Base-by-base conservation (phyloP, 1,284 basidiomycete genomes). In the Cystobasidiaceae sp. region DNA sequence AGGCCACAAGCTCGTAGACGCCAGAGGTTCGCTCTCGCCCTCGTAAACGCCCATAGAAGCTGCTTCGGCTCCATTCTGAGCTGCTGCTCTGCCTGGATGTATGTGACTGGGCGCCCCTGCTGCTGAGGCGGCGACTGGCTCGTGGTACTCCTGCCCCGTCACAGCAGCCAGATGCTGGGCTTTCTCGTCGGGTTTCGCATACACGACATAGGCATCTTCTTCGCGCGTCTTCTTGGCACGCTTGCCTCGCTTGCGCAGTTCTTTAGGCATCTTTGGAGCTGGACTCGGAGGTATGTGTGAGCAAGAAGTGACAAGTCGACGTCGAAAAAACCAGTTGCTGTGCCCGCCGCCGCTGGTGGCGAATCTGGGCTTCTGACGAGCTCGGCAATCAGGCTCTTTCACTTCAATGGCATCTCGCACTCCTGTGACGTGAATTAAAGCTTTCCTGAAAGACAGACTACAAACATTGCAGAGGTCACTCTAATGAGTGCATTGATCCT, bases 1-100 rank as follows among this genome's bases (percentile, higher is more conserved):
- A 4, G 72, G 71, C 27, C 72, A 70, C 0, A 70, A 68, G 44
- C 51, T 56, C 44, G 54, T 56, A 28, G 39, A 34, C 43, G 25
- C 30, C 15, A 19, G 13, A 41, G 37, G n/a, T 9, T 30, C 44
- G 33, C 32, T 17, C 33, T 57, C 37, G 17, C 30, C 30, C 37
- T 49, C 37, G 44, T 28, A 43, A 30, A 28, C 37, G 25, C 25
- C 54, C n/a, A 27, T 34, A 17, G 39, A 28, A 46, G 23, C 54
- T 30, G 28, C 45, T 32, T 46, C 30, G 15, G 17, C 21, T 19
- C 23, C 39, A 2, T 15, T 21, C 3, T 19, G 17, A 17, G 30
- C 37, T 30, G 33, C 49, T 9, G 32, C 55, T 41, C 34, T 19
- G 34, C 56, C 33, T 45, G 45, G 25, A 23, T 44, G 46, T 21